Base-by-base conservation (phyloP, 2,329 filamentous ascomycete genomes). In the Monosporascus sp. region DNA sequence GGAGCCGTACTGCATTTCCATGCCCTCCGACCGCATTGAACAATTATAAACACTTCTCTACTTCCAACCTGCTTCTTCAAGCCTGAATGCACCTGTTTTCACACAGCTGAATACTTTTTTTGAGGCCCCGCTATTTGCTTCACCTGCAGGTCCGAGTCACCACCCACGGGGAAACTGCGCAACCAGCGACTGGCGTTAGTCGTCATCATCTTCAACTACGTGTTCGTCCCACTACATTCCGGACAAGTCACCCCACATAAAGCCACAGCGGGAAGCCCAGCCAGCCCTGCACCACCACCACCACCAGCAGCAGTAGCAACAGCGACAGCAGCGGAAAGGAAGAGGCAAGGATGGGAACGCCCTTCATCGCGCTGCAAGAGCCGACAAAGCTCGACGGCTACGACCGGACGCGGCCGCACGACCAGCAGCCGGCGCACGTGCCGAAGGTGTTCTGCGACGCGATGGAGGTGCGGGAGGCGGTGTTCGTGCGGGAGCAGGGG, bases 401-500 rank as follows among this genome's bases (percentile, higher is more conserved):
- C 66, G 67, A 77, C 60, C 66, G 67, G 35, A 69, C 63, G 14
- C 63, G 63, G 7, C 66, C 72, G 1, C 66, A 71, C n/a, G 64
- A 73, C 11, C 58, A 72, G 51, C 82, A 85, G 61, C 67, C 73
- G 1, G 20, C 67, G 1, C 63, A 67, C 27, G 70, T 84, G 56
- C 80, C 86, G 0, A 64, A 70, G 31, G 62, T 75, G 41, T 89
- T 90, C 69, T 69, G 80, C 48, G 82, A 86, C 60, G 82, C 82
- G 57, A 86, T 87, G 82, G 69, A 73, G 50, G 78, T 88, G 44
- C 81, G 85, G 37, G 74, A 82, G 55, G 63, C 70, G 18, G 84
- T 88, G 50, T 87, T 85, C 61, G 79, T 87, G 24, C 38, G 72
- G 7, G 85, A 87, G 63, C 84, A 87, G 62, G 62, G 70, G 0